Conservation (phyloP, 257 asterid genomes). For the Craterostigma plantagineum region DNA sequence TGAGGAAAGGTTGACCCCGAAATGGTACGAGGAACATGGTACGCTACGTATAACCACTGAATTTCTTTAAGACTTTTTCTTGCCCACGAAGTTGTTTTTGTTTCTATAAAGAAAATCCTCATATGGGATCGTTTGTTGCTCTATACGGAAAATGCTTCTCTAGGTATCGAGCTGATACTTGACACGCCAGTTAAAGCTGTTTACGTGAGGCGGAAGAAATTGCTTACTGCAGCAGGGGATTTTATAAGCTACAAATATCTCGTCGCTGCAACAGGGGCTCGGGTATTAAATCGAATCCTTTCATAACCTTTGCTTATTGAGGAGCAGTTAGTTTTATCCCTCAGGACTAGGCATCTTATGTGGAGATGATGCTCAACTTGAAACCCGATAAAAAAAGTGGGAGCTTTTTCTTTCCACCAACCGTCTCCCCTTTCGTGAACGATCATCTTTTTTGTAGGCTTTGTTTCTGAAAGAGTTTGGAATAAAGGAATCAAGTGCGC, state of each 20-base stretch:
- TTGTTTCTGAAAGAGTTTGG: constrained; percentile 81
- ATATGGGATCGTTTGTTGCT: background rate
- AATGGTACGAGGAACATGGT: constrained; percentile 82
- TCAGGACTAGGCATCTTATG: background rate
- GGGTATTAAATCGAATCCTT: constrained; percentile 28
- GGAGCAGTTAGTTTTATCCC: background rate
- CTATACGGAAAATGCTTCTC: constrained; percentile 2
- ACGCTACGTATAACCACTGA: constrained; percentile 8
- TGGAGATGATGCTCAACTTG: background rate
- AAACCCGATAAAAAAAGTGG: background rate
- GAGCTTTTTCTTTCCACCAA: background rate
- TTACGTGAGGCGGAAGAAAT: constrained; percentile 51
- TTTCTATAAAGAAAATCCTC: background rate
- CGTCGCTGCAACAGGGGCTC: constrained; percentile 67
- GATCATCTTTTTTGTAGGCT: constrained; percentile 23
- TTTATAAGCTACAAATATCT: constrained; percentile 62
- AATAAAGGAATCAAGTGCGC: constrained; percentile 50
- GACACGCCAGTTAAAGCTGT: constrained; percentile 55
- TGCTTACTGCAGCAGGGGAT: constrained; percentile 52
- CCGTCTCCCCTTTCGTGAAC: constrained; percentile 3
- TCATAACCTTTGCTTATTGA: background rate
- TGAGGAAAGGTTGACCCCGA: constrained; percentile 54
- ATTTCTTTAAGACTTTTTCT: background rate
- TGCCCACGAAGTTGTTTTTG: constrained; percentile 1
- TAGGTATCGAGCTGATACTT: constrained; percentile 63